Conservation (phyloP, 192 early-diverging fungal genomes). For the Mortierella alpina region DNA sequence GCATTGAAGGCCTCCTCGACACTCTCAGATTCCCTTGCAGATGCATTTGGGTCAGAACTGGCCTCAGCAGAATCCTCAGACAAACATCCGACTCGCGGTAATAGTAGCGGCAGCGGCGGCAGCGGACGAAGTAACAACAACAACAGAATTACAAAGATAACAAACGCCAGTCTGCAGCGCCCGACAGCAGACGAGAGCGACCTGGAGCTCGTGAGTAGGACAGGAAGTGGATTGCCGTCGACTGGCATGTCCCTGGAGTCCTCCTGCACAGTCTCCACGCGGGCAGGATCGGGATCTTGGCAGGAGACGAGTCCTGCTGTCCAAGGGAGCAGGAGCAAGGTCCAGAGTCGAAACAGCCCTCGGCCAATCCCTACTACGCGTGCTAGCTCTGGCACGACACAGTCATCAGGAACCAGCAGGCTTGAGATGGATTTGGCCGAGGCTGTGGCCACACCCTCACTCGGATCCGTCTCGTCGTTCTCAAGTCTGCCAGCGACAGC, state of each 20-base stretch:
- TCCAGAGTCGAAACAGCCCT: no score
- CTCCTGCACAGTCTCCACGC: no score
- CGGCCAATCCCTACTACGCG: no score
- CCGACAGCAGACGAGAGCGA: background rate
- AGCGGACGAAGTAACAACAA: background rate
- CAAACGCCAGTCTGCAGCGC: background rate
- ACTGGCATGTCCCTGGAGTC: no score
- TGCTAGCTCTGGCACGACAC: background rate
- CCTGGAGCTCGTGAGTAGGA: slow-evolving; percentile 8
- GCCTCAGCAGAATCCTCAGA: background rate
- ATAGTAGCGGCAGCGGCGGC: background rate
- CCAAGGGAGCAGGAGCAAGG: no score
- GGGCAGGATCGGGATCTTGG: no score
- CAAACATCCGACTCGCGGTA: background rate
- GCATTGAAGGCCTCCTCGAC: background rate
- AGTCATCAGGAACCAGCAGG: background rate
- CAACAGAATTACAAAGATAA: background rate
- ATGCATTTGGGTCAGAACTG: slow-evolving; percentile 6
- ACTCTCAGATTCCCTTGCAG: slow-evolving; percentile 6
- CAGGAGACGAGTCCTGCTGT: no score
- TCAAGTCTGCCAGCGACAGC: background rate
- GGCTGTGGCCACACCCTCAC: slow-evolving; percentile 15
- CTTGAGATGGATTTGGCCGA: slow-evolving; percentile 15
- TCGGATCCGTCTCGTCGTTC: background rate
- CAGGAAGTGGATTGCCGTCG: background rate